Conservation (phyloP, 2,329 filamentous ascomycete genomes). For the Chrysoporthe deuterocubensis region DNA sequence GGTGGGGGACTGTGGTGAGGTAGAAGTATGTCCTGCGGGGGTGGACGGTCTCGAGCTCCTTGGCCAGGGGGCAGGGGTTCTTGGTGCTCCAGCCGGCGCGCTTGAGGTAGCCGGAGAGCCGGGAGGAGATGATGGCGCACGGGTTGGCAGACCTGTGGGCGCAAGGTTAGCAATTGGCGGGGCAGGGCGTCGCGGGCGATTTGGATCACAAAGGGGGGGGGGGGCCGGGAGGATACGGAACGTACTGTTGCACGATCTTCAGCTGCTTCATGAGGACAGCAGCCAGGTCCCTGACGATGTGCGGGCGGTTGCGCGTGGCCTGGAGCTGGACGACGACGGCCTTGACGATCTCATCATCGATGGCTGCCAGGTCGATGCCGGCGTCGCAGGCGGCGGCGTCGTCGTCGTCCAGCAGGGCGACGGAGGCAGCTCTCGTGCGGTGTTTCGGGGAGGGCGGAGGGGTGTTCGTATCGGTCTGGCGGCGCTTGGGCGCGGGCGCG, state of each 20-base stretch:
- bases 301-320: constrained; percentile 87
- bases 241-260: constrained; percentile 89
- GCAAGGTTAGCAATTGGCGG: constrained; percentile 37
- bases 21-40: constrained; percentile 97
- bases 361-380: constrained; percentile 78
- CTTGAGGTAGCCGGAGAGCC: constrained; percentile 87
- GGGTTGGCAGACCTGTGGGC: constrained; percentile 84
- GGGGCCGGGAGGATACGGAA: constrained; percentile 34
- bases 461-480: constrained; percentile 65
- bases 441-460: constrained; percentile 74
- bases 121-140: constrained; percentile 91
- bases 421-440: constrained; percentile 39
- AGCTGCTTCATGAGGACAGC: constrained; percentile 76
- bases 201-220: constrained; percentile 26
- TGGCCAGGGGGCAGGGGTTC: constrained; percentile 84
- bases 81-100: constrained; percentile 78
- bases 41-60: constrained; percentile 90
- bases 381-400: constrained; percentile 34
- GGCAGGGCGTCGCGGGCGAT: constrained; percentile 19
- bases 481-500: constrained; percentile 39
- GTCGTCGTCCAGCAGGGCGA: constrained; percentile 47
- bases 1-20: constrained; percentile 84
- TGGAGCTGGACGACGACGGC: constrained; percentile 87
- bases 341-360: constrained; percentile 95
- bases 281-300: constrained; percentile 92